Evolutionary conservation across 208 protist species (phyloP).

Genomic region (Crithidia mellificae): DNA sequence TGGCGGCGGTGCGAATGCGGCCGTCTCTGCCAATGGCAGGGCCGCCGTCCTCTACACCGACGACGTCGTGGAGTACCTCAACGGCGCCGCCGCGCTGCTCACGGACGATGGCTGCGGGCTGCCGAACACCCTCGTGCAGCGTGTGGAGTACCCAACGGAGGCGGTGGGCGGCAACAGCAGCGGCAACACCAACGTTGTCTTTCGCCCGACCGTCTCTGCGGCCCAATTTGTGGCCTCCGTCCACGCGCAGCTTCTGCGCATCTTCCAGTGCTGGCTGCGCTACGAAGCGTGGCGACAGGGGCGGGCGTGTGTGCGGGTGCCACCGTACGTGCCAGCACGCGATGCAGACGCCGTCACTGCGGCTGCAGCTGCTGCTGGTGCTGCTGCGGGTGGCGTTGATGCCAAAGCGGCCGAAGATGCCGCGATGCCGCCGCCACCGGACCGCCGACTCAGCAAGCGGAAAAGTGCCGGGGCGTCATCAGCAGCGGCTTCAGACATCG

Average conservation of each 20-base stretch:
- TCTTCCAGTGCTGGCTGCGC: conserved; percentile 31
- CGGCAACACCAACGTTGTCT: background rate
- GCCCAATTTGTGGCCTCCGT: conserved; percentile 33
- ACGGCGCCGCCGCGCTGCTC: background rate
- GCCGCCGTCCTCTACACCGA: background rate
- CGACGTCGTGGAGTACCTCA: conserved; percentile 20
- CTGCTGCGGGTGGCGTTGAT: background rate
- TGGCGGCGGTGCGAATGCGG: background rate
- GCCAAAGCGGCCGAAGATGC: conserved; percentile 13
- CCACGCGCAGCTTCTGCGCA: conserved; percentile 21
- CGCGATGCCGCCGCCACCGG: background rate
- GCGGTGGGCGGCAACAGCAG: background rate
- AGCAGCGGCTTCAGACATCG: background rate
- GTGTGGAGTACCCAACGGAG: conserved; percentile 33
- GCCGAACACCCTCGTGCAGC: conserved; percentile 27
- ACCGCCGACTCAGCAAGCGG: conserved; percentile 18
- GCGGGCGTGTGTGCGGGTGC: conserved; percentile 35
- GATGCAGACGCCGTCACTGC: conserved; percentile 31
- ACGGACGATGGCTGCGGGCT: conserved; percentile 10
- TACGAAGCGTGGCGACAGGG: conserved; percentile 35
- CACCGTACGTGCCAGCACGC: conserved; percentile 38
- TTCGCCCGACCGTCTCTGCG: conserved; percentile 27
- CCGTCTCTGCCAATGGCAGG: background rate
- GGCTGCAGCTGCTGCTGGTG: background rate
- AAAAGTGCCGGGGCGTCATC: conserved; percentile 2